Conservation (phyloP, 495 filamentous ascomycete genomes). For the Rhypophila decipiens region DNA sequence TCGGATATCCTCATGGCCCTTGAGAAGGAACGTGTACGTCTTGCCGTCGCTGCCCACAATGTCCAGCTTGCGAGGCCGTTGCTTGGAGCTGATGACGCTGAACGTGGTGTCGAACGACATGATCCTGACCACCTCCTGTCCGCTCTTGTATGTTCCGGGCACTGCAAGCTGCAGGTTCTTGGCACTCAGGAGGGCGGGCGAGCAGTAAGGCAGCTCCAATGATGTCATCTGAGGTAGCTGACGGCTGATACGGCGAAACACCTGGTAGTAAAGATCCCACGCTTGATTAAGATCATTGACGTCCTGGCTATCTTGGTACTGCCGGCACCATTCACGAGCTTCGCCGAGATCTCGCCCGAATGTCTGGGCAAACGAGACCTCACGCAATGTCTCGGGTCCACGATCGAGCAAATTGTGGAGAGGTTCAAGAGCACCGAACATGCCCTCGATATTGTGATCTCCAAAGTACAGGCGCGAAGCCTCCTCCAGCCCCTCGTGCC, state of each 20-base stretch:
- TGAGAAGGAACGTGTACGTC: constrained; percentile 79
- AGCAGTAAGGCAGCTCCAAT: constrained; percentile 94
- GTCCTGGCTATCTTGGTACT: constrained; percentile 81
- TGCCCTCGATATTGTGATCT: constrained; percentile 92
- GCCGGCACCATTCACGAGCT: constrained; percentile 87
- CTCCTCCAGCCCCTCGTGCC: constrained; percentile 98
- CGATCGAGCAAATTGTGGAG: constrained; percentile 84
- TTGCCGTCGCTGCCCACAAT: constrained; percentile 82
- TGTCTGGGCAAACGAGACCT: constrained; percentile 96
- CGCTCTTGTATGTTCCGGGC: constrained; percentile 87
- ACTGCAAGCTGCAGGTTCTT: constrained; percentile 83
- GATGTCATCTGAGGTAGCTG: constrained; percentile 87
- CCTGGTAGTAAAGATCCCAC: constrained; percentile 98
- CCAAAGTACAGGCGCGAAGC: constrained; percentile 89
- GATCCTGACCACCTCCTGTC: constrained; percentile 79
- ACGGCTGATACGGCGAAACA: constrained; percentile 89
- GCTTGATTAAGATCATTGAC: constrained; percentile 93
- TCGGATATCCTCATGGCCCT: constrained; percentile 96
- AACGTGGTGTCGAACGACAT: constrained; percentile 82
- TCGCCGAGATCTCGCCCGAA: constrained; percentile 94
- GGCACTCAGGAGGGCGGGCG: constrained; percentile 78
- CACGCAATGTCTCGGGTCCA: constrained; percentile 85
- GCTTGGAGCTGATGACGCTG: constrained; percentile 93
- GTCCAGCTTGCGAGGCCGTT: constrained; percentile 83
- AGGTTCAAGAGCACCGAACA: constrained; percentile 86